phyloP scores from a whole-genome alignment of 495 filamentous ascomycete genomes.

The Aspergillus affinis region DNA sequence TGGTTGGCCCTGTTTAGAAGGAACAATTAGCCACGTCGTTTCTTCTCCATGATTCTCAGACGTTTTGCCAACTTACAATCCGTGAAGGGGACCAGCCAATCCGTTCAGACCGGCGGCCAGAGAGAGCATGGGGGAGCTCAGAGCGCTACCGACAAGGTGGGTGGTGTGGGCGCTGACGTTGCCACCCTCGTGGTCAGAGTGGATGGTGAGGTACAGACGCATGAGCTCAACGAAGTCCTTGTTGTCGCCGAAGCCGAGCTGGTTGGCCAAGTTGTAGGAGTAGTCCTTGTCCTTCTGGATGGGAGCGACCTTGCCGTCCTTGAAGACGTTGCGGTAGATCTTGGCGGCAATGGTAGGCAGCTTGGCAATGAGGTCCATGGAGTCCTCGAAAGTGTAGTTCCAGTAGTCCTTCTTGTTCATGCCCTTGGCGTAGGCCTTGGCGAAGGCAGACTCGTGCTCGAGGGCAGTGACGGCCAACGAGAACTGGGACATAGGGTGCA shows the following conservation, averaged over 20 bases:
- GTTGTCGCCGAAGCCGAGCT: constrained; percentile 94
- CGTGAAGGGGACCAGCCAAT: constrained; percentile 96
- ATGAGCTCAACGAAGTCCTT: constrained; percentile 97
- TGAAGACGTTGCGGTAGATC: constrained; percentile 99
- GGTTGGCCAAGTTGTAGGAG: constrained; percentile 96
- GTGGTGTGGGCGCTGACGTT: constrained; percentile 98
- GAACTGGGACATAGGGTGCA: constrained; percentile 99
- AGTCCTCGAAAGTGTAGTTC: constrained; percentile 98
- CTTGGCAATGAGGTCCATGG: constrained; percentile 99
- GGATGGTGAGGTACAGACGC: constrained; percentile 97
- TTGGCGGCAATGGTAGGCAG: constrained; percentile 94
- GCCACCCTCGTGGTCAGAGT: constrained; percentile 98
- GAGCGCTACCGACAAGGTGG: constrained; percentile 93
- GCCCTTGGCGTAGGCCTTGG: constrained; percentile 97
- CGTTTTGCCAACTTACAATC: constrained; percentile 55
- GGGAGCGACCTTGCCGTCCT: constrained; percentile 95
- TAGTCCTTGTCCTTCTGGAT: constrained; percentile 99
- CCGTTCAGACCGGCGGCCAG: constrained; percentile 95
- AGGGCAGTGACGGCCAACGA: constrained; percentile 95
- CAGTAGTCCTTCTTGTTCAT: constrained; percentile 99
- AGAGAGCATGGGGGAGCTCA: constrained; percentile 96
- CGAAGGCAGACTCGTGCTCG: constrained; percentile 95
- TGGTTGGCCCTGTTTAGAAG: constrained; percentile 72
- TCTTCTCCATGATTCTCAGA: background rate
- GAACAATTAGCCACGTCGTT: constrained; percentile 17